These are phyloP conservation scores for Ceratocystis alfenasii DNA, from an alignment of 2,329 filamentous ascomycete species.

Conservation along the genomic window DNA sequence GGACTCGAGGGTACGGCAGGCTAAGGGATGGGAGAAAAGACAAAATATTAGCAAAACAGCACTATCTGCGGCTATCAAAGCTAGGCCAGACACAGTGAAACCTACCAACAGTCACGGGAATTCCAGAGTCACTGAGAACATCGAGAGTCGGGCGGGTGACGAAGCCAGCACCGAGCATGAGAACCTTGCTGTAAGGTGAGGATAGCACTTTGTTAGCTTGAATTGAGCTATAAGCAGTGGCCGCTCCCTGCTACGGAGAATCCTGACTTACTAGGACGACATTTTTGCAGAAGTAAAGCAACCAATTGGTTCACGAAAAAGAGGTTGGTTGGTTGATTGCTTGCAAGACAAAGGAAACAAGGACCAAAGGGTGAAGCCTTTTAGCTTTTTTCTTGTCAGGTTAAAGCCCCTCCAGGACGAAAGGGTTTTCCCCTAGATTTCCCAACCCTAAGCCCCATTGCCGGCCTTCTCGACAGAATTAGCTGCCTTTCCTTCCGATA, in stretches of 20 bases:
- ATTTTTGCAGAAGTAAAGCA: conserved; percentile 18
- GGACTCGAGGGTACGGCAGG: conserved; percentile 67
- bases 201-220: conserved; percentile 5
- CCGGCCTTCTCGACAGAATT: background rate
- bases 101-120: conserved; percentile 54
- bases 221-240: background rate
- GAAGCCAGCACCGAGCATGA: conserved; percentile 38
- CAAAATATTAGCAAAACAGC: background rate
- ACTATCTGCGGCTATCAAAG: background rate
- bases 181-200: conserved; percentile 17
- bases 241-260: too few species aligned
- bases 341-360: background rate
- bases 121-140: conserved; percentile 47
- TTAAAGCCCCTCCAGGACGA: background rate
- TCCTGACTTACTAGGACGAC: conserved; percentile 22
- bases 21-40: conserved; percentile 33
- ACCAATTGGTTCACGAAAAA: conserved; percentile 11
- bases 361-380: background rate
- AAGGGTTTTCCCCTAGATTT: background rate
- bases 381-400: background rate
- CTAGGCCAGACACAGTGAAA: conserved; percentile 11
- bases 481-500: conserved; percentile 17
- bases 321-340: background rate
- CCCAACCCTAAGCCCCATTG: background rate
- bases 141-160: conserved; percentile 55